These are phyloP conservation scores for Cystobasidium sp. DNA, from an alignment of 1,284 basidiomycete genomes.

Conservation along the genomic window DNA sequence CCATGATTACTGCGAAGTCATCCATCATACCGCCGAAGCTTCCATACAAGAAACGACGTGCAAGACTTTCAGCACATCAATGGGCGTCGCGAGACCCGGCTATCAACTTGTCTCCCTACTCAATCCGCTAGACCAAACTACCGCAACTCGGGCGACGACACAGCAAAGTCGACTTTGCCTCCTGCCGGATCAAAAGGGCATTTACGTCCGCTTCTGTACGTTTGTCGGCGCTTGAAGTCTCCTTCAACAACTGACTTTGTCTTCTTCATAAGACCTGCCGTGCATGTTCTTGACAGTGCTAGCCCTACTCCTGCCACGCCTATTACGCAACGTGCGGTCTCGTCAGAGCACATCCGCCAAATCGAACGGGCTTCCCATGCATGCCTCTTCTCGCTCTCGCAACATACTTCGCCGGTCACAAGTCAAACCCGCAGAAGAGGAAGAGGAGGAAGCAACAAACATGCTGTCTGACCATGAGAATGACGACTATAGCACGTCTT, in stretches of 20 bases:
- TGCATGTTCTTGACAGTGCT: conserved; percentile 57
- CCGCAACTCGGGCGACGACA: conserved; percentile 54
- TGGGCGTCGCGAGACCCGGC: conserved; percentile 75
- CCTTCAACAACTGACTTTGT: conserved; percentile 54
- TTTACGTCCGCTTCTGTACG: conserved; percentile 64
- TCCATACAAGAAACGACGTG: conserved; percentile 69
- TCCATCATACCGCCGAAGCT: conserved; percentile 58
- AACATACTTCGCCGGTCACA: conserved; percentile 24
- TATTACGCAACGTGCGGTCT: conserved; percentile 24
- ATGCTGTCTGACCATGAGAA: conserved; percentile 28
- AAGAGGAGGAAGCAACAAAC: conserved; percentile 21
- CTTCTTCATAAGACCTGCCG: conserved; percentile 62
- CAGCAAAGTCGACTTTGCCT: conserved; percentile 64
- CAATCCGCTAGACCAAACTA: conserved; percentile 57
- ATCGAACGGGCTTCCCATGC: conserved; percentile 46
- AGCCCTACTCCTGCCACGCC: conserved; percentile 44
- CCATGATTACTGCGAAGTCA: conserved; percentile 82
- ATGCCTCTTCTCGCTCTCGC: conserved; percentile 25
- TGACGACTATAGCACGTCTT: conserved; percentile 28
- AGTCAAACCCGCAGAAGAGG: conserved; percentile 30
- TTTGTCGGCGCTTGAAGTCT: background rate
- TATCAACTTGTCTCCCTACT: conserved; percentile 79
- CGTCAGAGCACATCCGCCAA: conserved; percentile 31
- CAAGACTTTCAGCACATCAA: conserved; percentile 80
- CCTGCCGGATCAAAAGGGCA: conserved; percentile 69